A percentile compares a stretch with the other conserved stretches of the same genome.
Conservation (phyloP, 2,329 filamentous ascomycete species). For the Daldinia sp. region DNA sequence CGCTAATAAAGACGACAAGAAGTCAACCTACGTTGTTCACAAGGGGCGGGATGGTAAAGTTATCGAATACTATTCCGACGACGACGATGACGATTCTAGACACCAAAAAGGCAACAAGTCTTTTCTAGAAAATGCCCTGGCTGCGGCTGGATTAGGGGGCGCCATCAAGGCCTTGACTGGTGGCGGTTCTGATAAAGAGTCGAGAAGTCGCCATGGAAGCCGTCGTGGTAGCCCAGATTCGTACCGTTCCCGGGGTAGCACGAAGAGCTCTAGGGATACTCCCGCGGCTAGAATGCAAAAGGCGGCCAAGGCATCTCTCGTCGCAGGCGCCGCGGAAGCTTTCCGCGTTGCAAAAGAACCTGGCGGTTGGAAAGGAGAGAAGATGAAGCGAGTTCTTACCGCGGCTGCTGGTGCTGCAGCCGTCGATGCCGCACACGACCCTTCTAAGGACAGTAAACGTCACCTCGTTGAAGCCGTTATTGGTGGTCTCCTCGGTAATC, state of each 20-base stretch:
- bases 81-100: slow-evolving; percentile 59
- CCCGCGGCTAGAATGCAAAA: slow-evolving; percentile 74
- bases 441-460: slow-evolving; percentile 78
- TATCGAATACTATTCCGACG: slow-evolving; percentile 64
- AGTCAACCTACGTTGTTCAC: slow-evolving; percentile 62
- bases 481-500: slow-evolving; percentile 86
- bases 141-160: slow-evolving; percentile 67
- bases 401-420: slow-evolving; percentile 86
- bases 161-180: slow-evolving; percentile 68
- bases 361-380: slow-evolving; percentile 88
- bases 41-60: slow-evolving; percentile 62
- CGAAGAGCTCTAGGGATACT: slow-evolving; percentile 52
- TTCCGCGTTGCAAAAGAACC: slow-evolving; percentile 90
- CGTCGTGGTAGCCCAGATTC: slow-evolving; percentile 56
- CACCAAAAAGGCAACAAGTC: slow-evolving; percentile 69
- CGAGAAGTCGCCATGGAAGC: slow-evolving; percentile 36
- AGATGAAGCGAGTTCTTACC: slow-evolving; percentile 90
- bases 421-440: slow-evolving; percentile 79
- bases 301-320: slow-evolving; percentile 87
- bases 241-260: slow-evolving; percentile 60
- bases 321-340: slow-evolving; percentile 90
- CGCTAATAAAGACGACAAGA: slow-evolving; percentile 62
- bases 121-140: slow-evolving; percentile 69
- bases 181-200: slow-evolving; percentile 54
- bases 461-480: slow-evolving; percentile 87